Percentiles rank a stretch among this genome's conserved stretches.
Conservation (phyloP, 495 filamentous ascomycete genomes). For the Penicillium cataractarum region DNA sequence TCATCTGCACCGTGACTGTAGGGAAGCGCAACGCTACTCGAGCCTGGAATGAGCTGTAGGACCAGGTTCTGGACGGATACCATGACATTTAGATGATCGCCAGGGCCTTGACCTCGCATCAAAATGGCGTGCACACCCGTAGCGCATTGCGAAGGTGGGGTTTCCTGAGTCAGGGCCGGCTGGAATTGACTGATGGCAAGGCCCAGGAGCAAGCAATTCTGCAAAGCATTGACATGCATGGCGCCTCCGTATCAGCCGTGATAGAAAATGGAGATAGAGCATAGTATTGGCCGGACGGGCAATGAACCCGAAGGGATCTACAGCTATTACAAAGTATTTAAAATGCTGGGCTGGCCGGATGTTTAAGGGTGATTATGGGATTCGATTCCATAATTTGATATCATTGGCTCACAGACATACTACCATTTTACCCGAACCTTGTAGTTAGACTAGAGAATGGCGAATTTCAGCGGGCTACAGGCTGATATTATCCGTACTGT, state of each 20-base stretch:
- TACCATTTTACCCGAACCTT: background rate
- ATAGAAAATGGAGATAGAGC: background rate
- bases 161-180: constrained; percentile 16
- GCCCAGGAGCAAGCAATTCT: constrained; percentile 14
- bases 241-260: constrained; percentile 7
- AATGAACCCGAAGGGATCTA: background rate
- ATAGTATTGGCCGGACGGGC: constrained; percentile 2
- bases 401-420: background rate
- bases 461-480: background rate
- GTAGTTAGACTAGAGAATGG: background rate
- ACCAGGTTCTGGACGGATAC: constrained; percentile 29
- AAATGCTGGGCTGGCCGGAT: background rate
- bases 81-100: constrained; percentile 36
- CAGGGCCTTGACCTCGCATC: constrained; percentile 29
- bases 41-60: constrained; percentile 30
- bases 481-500: constrained; percentile 4
- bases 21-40: constrained; percentile 30
- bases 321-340: constrained; percentile 12
- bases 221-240: constrained; percentile 19
- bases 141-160: constrained; percentile 25
- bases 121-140: constrained; percentile 34
- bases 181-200: background rate
- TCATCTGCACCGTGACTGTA: constrained; percentile 24
- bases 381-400: background rate
- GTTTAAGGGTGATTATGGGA: background rate